Conservation (phyloP, 139 green algal species). For the Chlorella ohadii region DNA sequence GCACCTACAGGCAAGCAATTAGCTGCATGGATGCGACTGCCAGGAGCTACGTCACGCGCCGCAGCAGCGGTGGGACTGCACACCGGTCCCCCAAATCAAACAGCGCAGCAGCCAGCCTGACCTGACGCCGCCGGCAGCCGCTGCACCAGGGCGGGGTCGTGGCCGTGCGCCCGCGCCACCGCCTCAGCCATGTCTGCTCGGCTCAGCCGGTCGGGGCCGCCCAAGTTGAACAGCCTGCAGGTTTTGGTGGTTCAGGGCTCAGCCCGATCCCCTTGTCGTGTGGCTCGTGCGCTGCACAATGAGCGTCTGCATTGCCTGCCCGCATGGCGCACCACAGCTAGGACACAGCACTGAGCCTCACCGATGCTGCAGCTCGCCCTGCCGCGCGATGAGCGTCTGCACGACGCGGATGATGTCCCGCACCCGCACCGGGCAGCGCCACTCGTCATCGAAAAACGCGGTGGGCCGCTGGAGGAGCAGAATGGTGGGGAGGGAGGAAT, state of each 20-base stretch:
- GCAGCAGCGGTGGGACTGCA: too few relatives aligned
- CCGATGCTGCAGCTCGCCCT: background rate
- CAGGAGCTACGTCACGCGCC: too few relatives aligned
- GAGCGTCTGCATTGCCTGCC: background rate
- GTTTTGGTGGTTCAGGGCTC: background rate
- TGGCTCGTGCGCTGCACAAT: too few relatives aligned
- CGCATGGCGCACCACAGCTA: too few relatives aligned
- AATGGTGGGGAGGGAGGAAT: background rate
- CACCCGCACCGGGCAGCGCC: constrained; percentile 45
- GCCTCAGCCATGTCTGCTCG: constrained; percentile 72
- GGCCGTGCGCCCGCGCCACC: constrained; percentile 39
- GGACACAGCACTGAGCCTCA: background rate
- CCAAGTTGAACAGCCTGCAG: constrained; percentile 62
- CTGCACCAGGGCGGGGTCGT: constrained; percentile 18
- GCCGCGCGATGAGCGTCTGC: constrained; percentile 33
- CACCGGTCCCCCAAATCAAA: too few relatives aligned
- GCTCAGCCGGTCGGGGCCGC: constrained; percentile 73
- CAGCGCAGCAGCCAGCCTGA: too few relatives aligned
- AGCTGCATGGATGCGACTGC: too few relatives aligned
- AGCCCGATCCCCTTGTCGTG: too few relatives aligned
- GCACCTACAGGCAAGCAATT: too few relatives aligned
- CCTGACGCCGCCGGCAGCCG: background rate
- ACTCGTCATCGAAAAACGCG: constrained; percentile 60
- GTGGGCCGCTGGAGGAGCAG: constrained; percentile 12
- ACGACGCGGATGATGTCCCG: constrained; percentile 48